Conservation (phyloP, 768 basidiomycete species). For the Sutorius australiensis region DNA sequence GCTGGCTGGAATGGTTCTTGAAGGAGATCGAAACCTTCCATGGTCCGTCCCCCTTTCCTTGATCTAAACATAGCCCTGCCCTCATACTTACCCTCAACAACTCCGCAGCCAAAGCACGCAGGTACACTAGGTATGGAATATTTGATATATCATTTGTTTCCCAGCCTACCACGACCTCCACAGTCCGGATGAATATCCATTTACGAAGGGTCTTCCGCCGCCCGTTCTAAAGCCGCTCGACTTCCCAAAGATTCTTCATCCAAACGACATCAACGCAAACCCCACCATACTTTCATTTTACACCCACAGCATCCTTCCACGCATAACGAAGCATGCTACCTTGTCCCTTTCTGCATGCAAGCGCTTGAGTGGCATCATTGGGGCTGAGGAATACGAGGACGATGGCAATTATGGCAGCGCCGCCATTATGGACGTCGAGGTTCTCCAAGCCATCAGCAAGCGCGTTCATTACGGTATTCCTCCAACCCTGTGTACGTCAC, state of each 20-base stretch:
- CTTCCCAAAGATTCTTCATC: constrained; percentile 75
- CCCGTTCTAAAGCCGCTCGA: constrained; percentile 73
- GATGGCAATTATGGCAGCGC: constrained; percentile 98
- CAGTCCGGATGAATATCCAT: constrained; percentile 98
- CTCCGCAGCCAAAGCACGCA: constrained; percentile 81
- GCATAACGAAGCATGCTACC: constrained; percentile 76
- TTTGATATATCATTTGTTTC: background rate
- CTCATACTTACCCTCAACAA: background rate
- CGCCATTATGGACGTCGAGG: constrained; percentile 91
- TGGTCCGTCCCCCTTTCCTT: constrained; percentile 49
- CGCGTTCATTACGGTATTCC: constrained; percentile 92
- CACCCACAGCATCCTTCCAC: constrained; percentile 80
- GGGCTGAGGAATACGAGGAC: constrained; percentile 74
- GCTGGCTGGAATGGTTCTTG: constrained; percentile 98
- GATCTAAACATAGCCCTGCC: background rate
- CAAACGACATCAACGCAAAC: constrained; percentile 84
- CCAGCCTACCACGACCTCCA: background rate
- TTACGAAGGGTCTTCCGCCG: constrained; percentile 74
- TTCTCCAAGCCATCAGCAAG: constrained; percentile 96
- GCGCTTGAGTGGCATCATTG: constrained; percentile 61
- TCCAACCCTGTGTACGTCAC: constrained; percentile 13
- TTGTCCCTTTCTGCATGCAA: constrained; percentile 60
- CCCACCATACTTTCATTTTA: constrained; percentile 86
- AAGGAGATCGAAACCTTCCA: constrained; percentile 94
- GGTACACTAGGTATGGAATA: constrained; percentile 78